These are phyloP conservation scores for Penicillium cosmopolitanum DNA, from an alignment of 495 filamentous ascomycete species.

Conservation along the genomic window DNA sequence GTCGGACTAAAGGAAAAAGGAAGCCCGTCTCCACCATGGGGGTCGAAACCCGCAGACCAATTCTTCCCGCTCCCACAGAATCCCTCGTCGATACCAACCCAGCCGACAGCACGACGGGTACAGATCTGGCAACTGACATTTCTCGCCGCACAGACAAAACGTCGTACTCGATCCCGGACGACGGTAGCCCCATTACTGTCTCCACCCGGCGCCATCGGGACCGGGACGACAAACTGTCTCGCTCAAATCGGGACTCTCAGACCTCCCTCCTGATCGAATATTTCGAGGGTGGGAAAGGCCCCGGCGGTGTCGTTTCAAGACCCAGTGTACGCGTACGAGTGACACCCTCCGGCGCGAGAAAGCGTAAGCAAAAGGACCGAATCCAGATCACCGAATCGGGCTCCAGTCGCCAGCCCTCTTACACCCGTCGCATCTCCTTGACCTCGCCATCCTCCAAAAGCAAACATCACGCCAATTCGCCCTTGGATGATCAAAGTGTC, in stretches of 20 bases:
- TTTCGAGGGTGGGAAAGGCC: conserved; percentile 84
- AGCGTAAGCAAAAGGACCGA: conserved; percentile 64
- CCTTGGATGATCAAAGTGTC: conserved; percentile 57
- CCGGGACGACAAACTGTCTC: conserved; percentile 52
- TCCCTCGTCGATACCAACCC: conserved; percentile 63
- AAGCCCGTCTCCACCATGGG: conserved; percentile 61
- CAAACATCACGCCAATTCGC: conserved; percentile 50
- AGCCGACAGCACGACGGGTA: conserved; percentile 61
- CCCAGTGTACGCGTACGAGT: conserved; percentile 96
- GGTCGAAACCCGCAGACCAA: conserved; percentile 68
- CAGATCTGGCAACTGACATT: conserved; percentile 77
- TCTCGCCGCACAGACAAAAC: conserved; percentile 80
- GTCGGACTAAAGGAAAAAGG: conserved; percentile 30
- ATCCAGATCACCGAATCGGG: conserved; percentile 82
- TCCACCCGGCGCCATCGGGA: conserved; percentile 66
- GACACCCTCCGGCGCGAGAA: conserved; percentile 72
- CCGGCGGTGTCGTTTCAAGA: conserved; percentile 61
- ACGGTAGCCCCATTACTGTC: conserved; percentile 92
- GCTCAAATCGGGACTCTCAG: conserved; percentile 66
- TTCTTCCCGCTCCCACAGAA: conserved; percentile 79
- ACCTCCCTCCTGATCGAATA: conserved; percentile 97
- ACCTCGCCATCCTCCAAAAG: conserved; percentile 56
- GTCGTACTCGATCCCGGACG: conserved; percentile 90
- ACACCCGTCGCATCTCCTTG: conserved; percentile 66
- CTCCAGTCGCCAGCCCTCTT: conserved; percentile 64